A percentile compares a stretch with the other conserved stretches of the same genome.
These are phyloP conservation scores for Dichomitus squalens DNA, from an alignment of 1,284 basidiomycete species.

Conservation along the genomic window DNA sequence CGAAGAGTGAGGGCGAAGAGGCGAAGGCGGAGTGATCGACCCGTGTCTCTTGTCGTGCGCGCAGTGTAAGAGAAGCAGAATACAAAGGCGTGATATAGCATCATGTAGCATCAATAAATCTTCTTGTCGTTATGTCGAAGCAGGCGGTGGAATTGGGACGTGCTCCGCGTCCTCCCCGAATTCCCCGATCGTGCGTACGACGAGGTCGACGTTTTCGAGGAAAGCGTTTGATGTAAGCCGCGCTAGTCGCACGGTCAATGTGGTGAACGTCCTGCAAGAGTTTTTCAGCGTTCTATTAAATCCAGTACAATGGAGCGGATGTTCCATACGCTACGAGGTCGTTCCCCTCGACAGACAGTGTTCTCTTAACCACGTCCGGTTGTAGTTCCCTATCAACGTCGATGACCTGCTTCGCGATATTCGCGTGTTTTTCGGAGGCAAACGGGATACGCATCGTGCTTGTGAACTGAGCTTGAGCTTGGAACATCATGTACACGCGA, in stretches of 20 bases:
- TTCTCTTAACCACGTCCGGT: conserved; percentile 73
- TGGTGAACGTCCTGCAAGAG: conserved; percentile 62
- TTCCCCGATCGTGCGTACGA: conserved; percentile 79
- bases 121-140: conserved; percentile 4
- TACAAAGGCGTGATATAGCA: conserved; percentile 21
- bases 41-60: background rate
- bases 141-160: conserved; percentile 8
- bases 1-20: conserved; percentile 51
- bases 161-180: conserved; percentile 65
- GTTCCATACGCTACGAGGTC: conserved; percentile 68
- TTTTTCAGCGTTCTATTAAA: conserved; percentile 9
- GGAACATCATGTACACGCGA: background rate
- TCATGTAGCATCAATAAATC: conserved; percentile 22
- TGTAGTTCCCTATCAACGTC: conserved; percentile 87
- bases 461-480: conserved; percentile 1
- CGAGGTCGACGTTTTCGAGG: conserved; percentile 84
- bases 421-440: conserved; percentile 68
- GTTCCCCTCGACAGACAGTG: conserved; percentile 64
- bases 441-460: conserved; percentile 83
- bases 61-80: conserved; percentile 12
- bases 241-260: conserved; percentile 81
- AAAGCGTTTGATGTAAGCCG: conserved; percentile 83
- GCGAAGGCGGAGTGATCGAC: conserved; percentile 33
- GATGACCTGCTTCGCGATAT: conserved; percentile 78
- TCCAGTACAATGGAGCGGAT: conserved; percentile 1